Evolutionary conservation across 2,329 filamentous ascomycete genomes (phyloP), one percentile per base, ranked within the genome.

Genomic region (Calonectria hawksworthii): DNA sequence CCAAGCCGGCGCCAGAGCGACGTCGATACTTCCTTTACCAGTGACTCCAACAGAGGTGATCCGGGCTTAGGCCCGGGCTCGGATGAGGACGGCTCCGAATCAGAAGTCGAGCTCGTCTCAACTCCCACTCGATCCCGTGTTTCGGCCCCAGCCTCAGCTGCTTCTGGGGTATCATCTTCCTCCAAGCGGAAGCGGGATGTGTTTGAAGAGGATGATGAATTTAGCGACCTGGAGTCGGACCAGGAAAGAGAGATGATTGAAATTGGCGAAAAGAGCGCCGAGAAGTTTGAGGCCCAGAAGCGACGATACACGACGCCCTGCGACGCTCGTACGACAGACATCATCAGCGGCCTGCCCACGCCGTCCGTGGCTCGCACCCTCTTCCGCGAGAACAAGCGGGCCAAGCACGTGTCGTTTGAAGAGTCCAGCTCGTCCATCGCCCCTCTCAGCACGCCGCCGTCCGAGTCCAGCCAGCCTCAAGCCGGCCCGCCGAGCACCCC

Each of bases 161-260:
- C 44, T 10, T n/a, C 67, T 13, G 64, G 32, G 18, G 71, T 76
- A n/a, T 78, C 80, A 0, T 78, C 75, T 3, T 72, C 79, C 18
- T 65, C 74, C 76, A 87, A 84, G 74, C 78, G 83, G 44, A 83
- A 82, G 79, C 77, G 83, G 5, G 75, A 78, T 36, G 75, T 68
- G 8, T 76, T 81, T 38, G 76, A 84, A 74, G 78, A 82, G 14
- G 77, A 81, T 44, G 77, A 81, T 44, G 81, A 83, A 1, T 82
- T 84, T 23, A 82, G 80, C 36, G 85, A 85, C 18, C 41, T 86
- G 5, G 83, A 81, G 21, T 84, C 86, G 10, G 86, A 87, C n/a
- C 85, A 85, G 52, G 86, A 86, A 74, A 78, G 81, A 32, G 78
- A 86, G 72, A 80, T 88, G 73, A 82, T 78, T 26, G 79, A 75